phyloP scores from a whole-genome alignment of 179 eudicot genomes.

The Carnegiea gigantea region DNA sequence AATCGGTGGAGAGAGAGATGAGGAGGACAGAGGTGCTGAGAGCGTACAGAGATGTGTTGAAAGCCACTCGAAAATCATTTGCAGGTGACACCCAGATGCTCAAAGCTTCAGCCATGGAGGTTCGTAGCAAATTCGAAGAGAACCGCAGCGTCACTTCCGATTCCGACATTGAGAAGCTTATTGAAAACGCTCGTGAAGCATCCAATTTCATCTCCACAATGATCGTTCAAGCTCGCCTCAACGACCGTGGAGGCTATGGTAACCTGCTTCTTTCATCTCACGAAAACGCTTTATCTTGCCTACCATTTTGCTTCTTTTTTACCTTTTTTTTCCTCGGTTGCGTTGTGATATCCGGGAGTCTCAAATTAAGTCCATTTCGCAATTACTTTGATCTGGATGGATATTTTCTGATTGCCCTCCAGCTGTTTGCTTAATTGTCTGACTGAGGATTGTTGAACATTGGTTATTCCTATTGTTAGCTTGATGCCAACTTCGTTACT shows the following conservation, averaged over 20 bases:
- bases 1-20: constrained; percentile 26
- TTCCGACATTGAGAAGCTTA: constrained; percentile 53
- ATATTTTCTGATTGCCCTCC: constrained; percentile 20
- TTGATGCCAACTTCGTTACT: not conserved
- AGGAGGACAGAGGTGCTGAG: constrained; percentile 48
- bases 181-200: constrained; percentile 77
- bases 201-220: constrained; percentile 70
- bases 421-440: constrained; percentile 27
- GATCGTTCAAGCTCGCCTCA: constrained; percentile 91
- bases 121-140: constrained; percentile 76
- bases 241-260: constrained; percentile 76
- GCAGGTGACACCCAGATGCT: constrained; percentile 84
- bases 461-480: not conserved
- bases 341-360: not conserved
- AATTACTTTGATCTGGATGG: not conserved
- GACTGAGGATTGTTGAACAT: constrained; percentile 6
- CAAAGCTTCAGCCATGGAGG: constrained; percentile 69
- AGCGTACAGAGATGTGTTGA: constrained; percentile 66
- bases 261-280: not conserved
- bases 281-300: not conserved
- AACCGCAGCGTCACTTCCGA: constrained; percentile 59
- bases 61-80: constrained; percentile 73
- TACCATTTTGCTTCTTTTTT: not conserved
- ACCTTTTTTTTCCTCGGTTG: not conserved
- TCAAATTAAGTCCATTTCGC: not conserved